Percentiles rank a stretch among this genome's conserved stretches.
Evolutionary conservation across 208 protist species (phyloP).

Genomic region (Crithidia thermophila): DNA sequence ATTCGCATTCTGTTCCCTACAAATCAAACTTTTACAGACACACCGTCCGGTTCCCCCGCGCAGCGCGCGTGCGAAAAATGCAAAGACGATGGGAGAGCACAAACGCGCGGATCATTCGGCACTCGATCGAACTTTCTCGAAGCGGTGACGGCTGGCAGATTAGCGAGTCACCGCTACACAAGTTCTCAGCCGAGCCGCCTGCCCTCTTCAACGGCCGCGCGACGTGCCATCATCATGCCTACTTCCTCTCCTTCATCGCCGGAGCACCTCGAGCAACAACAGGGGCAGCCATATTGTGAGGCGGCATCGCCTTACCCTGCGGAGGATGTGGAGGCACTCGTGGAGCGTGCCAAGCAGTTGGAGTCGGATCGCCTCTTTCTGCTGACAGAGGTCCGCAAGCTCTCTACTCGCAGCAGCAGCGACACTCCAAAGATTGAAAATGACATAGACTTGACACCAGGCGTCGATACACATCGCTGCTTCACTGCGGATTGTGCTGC

Average conservation of each 20-base stretch:
- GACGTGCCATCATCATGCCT: slow-evolving; percentile 19
- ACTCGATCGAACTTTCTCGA: too few relatives aligned
- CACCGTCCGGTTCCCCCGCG: too few relatives aligned
- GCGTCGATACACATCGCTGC: not conserved
- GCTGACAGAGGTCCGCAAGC: slow-evolving; percentile 9
- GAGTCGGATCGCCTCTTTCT: slow-evolving; percentile 29
- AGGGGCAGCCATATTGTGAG: not conserved
- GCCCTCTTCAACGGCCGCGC: slow-evolving; percentile 21
- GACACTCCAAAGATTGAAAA: not conserved
- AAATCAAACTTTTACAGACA: too few relatives aligned
- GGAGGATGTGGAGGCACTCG: slow-evolving; percentile 33
- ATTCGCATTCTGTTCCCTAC: slow-evolving; percentile 28
- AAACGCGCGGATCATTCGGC: too few relatives aligned
- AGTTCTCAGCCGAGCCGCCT: slow-evolving; percentile 11
- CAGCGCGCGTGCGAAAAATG: not conserved
- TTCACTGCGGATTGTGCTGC: too few relatives aligned
- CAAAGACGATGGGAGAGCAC: not conserved
- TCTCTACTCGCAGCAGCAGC: not conserved
- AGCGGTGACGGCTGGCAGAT: not conserved
- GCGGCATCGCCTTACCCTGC: slow-evolving; percentile 17
- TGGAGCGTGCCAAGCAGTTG: slow-evolving; percentile 21
- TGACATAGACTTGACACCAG: not conserved
- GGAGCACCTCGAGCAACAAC: not conserved
- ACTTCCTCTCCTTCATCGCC: not conserved
- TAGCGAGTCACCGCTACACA: not conserved